Evolutionary conservation across 768 basidiomycete species (phyloP), one percentile per base, ranked within the genome.

Genomic region (Termitomyces sp.): DNA sequence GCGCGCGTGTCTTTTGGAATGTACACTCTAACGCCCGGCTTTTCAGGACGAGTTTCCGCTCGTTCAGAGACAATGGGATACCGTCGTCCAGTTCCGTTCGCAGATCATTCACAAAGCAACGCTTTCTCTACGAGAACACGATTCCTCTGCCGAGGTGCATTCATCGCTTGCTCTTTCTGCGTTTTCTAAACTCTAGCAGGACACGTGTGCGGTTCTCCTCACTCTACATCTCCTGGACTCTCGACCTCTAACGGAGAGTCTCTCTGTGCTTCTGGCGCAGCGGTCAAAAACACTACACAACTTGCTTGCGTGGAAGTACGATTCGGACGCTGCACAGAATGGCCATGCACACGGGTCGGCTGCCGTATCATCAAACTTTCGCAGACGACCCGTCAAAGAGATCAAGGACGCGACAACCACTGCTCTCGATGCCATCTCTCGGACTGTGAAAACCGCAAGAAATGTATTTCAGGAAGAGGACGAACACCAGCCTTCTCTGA

Each of bases 41-140:
- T n/a, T n/a, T n/a, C n/a, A 94, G 93, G 83, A 84, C 48, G 91
- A 94, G 71, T 88, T 95, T 62, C 92, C 94, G 28, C 75, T 98
- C 5, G 83, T 93, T 3, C 89, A 93, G 63, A 86, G 92, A 36
- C 95, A 98, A 71, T 98, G 94, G 95, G 95, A 96, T 57, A 79
- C 84, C 1, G 84, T 98, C 8, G 83, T 86, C 5, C 91, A 90
- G 62, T 93, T 96, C 67, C 86, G 93, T 45, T 77, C 87, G 1
- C 94, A 96, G 66, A 95, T 98, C 61, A 82, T 90, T 22, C 90
- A 94, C 63, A 87, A 86, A 65, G 90, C 94, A n/a, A 92, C 87
- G 0, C 69, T 90, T 47, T 88, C 85, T n/a, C 75, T 97, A 18
- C 83, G 92, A 48, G 83, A 88, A 61, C 69, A 74, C 38, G 72